Conservation (phyloP, 495 filamentous ascomycete genomes). For the Melanomma pulvis-pyrius region DNA sequence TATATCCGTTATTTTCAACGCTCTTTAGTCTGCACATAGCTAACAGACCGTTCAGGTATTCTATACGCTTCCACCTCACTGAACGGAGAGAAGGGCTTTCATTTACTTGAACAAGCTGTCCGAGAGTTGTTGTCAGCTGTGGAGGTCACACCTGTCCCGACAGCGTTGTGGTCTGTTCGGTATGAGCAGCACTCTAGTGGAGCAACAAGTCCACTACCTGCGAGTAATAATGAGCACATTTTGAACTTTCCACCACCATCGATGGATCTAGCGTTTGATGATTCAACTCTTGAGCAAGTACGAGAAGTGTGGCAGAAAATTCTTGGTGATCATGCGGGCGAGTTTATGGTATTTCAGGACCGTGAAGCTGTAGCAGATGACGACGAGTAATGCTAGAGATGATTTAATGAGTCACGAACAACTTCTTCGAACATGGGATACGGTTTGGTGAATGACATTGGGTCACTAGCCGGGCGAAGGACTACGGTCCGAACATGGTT, state of each 20-base stretch:
- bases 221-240: neutral
- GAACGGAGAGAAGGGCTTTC: slow-evolving; percentile 9
- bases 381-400: slow-evolving; percentile 17
- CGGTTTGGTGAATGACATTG: too few species aligned
- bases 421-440: neutral
- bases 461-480: too few species aligned
- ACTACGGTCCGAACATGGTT: too few species aligned
- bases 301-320: slow-evolving; percentile 36
- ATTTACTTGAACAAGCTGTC: slow-evolving; percentile 29
- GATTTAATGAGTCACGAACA: neutral
- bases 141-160: slow-evolving; percentile 15
- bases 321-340: slow-evolving; percentile 31
- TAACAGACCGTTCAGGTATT: slow-evolving; percentile 23
- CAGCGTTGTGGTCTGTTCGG: slow-evolving; percentile 30
- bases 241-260: slow-evolving; percentile 9
- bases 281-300: slow-evolving; percentile 32
- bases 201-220: neutral
- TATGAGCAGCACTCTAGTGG: slow-evolving; percentile 26
- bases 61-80: slow-evolving; percentile 31
- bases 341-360: slow-evolving; percentile 38
- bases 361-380: slow-evolving; percentile 31
- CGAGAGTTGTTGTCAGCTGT: slow-evolving; percentile 19
- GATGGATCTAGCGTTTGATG: slow-evolving; percentile 39
- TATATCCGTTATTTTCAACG: slow-evolving; percentile 1
- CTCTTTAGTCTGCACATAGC: neutral